Conservation (phyloP, 2,329 filamentous ascomycete species). For the Coleophoma eucalyptorum region DNA sequence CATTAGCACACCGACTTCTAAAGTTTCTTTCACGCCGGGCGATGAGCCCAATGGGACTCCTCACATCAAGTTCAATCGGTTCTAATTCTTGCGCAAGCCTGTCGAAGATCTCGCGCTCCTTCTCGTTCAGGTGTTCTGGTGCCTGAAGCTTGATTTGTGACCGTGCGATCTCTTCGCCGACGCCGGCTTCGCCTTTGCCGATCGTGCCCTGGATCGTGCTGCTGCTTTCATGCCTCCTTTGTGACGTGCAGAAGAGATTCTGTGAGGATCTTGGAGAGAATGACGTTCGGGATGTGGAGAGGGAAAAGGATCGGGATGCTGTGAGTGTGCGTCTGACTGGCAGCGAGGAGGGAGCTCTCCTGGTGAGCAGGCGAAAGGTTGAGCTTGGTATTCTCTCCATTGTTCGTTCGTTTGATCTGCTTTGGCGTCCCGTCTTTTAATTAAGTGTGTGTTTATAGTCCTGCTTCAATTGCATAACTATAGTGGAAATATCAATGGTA, state of each 20-base stretch:
- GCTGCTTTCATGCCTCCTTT: slow-evolving; percentile 3
- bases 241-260: not conserved
- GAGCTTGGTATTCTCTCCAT: no score
- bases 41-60: slow-evolving; percentile 1
- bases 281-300: no score
- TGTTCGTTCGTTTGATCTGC: no score
- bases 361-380: no score
- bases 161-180: slow-evolving; percentile 1
- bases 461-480: no score
- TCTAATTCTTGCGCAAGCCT: slow-evolving; percentile 26
- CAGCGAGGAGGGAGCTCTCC: no score
- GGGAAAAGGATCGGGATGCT: no score
- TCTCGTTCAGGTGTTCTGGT: slow-evolving; percentile 47
- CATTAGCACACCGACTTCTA: not conserved
- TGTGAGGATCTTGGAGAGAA: not conserved
- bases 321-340: no score
- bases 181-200: slow-evolving; percentile 6
- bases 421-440: no score
- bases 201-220: slow-evolving; percentile 8
- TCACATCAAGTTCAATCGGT: slow-evolving; percentile 26
- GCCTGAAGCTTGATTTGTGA: slow-evolving; percentile 26
- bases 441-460: no score
- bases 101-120: slow-evolving; percentile 57
- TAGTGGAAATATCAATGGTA: no score
- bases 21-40: not conserved